Evolutionary conservation across 1,284 basidiomycete genomes (phyloP).

Genomic region (Cystobasidium pallidum): DNA sequence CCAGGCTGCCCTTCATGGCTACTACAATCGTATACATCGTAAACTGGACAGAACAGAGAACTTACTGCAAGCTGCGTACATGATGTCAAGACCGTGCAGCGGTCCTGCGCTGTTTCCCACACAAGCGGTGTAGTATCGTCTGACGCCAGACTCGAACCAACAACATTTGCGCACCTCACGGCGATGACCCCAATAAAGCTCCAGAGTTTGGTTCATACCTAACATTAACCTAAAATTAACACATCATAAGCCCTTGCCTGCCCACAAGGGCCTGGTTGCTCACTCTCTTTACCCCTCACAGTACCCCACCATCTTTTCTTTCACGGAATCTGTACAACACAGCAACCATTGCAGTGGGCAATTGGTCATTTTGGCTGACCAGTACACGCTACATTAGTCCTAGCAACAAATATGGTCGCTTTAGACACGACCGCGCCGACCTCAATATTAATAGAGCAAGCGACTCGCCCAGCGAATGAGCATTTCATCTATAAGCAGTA

Average conservation of each 20-base stretch:
- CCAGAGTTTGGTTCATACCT: too few relatives aligned
- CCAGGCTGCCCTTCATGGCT: too few relatives aligned
- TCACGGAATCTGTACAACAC: too few relatives aligned
- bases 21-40: background rate
- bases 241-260: too few relatives aligned
- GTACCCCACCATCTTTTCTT: too few relatives aligned
- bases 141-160: background rate
- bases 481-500: slow-evolving; percentile 12
- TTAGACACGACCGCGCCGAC: background rate
- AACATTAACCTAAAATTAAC: too few relatives aligned
- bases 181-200: too few relatives aligned
- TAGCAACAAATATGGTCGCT: background rate
- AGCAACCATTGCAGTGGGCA: too few relatives aligned
- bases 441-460: background rate
- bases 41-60: background rate
- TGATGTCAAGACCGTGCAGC: background rate
- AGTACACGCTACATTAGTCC: background rate
- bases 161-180: background rate
- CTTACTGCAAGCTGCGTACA: background rate
- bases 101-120: background rate
- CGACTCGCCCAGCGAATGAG: background rate
- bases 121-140: background rate
- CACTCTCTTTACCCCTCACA: too few relatives aligned
- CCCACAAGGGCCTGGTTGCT: too few relatives aligned
- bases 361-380: too few relatives aligned